Evolutionary conservation across 768 basidiomycete species (phyloP).

Genomic region (Glaciozyma martinii): DNA sequence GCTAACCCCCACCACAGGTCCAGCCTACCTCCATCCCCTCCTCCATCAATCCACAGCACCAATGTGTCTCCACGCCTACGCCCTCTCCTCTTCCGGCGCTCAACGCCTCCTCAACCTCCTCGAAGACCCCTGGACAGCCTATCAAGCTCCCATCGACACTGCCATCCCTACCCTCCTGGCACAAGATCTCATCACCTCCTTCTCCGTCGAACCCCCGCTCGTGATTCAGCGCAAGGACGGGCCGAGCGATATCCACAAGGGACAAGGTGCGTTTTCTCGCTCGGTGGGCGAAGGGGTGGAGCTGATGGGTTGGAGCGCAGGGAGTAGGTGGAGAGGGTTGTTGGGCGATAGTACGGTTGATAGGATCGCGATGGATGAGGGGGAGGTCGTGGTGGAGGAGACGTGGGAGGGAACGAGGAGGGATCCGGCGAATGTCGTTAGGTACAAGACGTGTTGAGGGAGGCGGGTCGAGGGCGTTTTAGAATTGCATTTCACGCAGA

Average conservation of each 20-base stretch:
- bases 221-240: slow-evolving; percentile 36
- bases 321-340: too few relatives aligned
- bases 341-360: too few relatives aligned
- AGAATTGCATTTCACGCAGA: too few relatives aligned
- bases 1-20: slow-evolving; percentile 15
- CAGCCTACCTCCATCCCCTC: slow-evolving; percentile 32
- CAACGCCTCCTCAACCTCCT: slow-evolving; percentile 14
- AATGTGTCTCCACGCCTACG: slow-evolving; percentile 36
- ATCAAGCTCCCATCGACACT: slow-evolving; percentile 31
- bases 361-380: too few relatives aligned
- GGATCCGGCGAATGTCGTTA: too few relatives aligned
- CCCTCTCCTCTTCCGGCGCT: slow-evolving; percentile 26
- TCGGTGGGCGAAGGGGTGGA: too few relatives aligned
- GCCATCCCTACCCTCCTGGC: slow-evolving; percentile 24
- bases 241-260: slow-evolving; percentile 26
- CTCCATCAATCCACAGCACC: slow-evolving; percentile 31
- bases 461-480: too few relatives aligned
- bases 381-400: too few relatives aligned
- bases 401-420: too few relatives aligned
- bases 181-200: slow-evolving; percentile 15
- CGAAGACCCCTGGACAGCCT: slow-evolving; percentile 32
- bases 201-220: slow-evolving; percentile 29
- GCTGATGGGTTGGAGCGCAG: too few relatives aligned
- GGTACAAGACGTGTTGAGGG: too few relatives aligned
- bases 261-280: neutral